Evolutionary conservation across 1,284 basidiomycete species (phyloP), one percentile per base, ranked within the genome.

Genomic region (Termitomyces sp.): DNA sequence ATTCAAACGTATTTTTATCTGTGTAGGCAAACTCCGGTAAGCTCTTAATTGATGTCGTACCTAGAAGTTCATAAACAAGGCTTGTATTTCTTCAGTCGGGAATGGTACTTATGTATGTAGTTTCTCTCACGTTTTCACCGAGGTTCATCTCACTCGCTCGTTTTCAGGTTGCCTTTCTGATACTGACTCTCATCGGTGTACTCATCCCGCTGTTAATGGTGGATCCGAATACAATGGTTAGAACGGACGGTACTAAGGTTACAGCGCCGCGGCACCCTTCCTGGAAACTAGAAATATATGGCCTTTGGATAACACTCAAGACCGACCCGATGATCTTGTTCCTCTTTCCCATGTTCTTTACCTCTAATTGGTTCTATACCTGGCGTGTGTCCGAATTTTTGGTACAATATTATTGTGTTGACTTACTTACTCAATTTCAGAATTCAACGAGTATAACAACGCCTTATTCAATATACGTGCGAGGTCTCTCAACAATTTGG

Each of bases 161-260:
- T 26, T 28, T 13, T 26, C 63, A 89, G 86, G 86, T 90, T 61
- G 84, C 73, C 10, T 90, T 90, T 68, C 70, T 90, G 31, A 67
- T 86, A 54, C 77, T 90, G 40, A 88, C 86, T 38, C 66, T 80
- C 46, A 80, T 86, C 50, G 88, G 88, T 13, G 79, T 84, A 15
- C 41, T 68, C 8, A 78, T 90, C 54, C 86, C 88, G 1, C 64
- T 85, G 30, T 45, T 83, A 57, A 88, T 90, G 86, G 83, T 78
- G 7, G 75, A 86, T 58, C 87, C 88, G 3, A 68, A 73, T 42
- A 82, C 78, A 56, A 82, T 91, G 75, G 69, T 86, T 59, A 81
- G 88, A 26, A 81, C 80, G 3, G 88, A 90, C 61, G 88, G 88
- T 13, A 84, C 84, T 1, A 84, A 78, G 62, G 79, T 90, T 44